Evolutionary conservation across 495 filamentous ascomycete species (phyloP), one percentile per base, ranked within the genome.

Genomic region (Melanomma pulvis-pyrius): DNA sequence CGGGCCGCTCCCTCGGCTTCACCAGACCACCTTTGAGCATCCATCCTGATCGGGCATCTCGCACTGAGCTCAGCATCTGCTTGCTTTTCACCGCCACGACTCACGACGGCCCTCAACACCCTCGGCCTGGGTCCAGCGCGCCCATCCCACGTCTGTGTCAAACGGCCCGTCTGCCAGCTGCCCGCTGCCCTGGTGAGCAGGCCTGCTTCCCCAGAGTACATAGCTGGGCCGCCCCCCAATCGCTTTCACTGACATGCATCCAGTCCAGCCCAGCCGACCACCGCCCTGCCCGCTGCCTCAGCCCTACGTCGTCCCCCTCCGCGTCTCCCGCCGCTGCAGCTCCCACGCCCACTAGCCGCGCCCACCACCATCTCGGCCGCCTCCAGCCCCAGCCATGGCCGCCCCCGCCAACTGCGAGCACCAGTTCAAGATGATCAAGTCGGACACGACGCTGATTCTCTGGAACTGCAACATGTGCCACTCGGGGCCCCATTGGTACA

Each of bases 401-500:
- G 75, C 86, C 63, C 82, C 87, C 52, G 81, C 75, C 47, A 82
- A 82, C 71, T 91, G 89, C 79, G 80, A 82, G 26, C 89, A 92
- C 78, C 80, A 77, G 0, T 92, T 91, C 80, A 86, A 84, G 75
- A 84, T 91, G 77, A 84, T 93, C 77, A 93, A 93, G 78, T 86
- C 85, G 8, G 87, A 92, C 74, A 88, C 81, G 64, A 90, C 85
- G 5, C 76, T 92, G 32, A 83, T 93, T 60, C 82, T 89, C 68
- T 93, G 90, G 90, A 86, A 82, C 53, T 93, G 90, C 82, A 82
- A 87, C 70, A 78, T 90, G 73, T 93, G 90, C 76, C 87, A 89
- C 71, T 86, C 83, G 6, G 90, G 90, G 4, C 90, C 90, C 36
- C 89, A 91, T 76, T 92, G 89, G 88, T 88, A 83, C 77, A 92